phyloP scores from a whole-genome alignment of 2,329 filamentous ascomycete genomes.

The Lasiodiplodia sp. region DNA sequence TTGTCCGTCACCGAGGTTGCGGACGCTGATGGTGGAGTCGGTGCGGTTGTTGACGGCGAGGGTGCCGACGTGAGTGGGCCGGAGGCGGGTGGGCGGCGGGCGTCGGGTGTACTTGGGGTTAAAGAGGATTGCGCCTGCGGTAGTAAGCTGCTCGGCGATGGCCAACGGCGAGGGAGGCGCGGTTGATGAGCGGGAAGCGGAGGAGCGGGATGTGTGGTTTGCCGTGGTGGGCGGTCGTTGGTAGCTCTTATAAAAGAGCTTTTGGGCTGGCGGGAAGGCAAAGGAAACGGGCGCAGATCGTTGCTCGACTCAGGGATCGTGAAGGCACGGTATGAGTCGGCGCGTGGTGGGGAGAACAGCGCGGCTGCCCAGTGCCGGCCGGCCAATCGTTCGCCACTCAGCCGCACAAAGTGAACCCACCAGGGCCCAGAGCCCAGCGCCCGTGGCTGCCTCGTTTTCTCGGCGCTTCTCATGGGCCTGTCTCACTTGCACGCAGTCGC shows the following conservation, averaged over 20 bases:
- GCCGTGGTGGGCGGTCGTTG: slow-evolving; percentile 31
- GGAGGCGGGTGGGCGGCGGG: slow-evolving; percentile 54
- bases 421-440: neutral
- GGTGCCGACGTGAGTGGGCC: slow-evolving; percentile 58
- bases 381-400: slow-evolving; percentile 23
- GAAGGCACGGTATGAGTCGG: slow-evolving; percentile 21
- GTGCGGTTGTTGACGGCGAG: slow-evolving; percentile 55
- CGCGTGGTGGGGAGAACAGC: slow-evolving; percentile 29
- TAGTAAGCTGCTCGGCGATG: slow-evolving; percentile 56
- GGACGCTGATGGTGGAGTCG: slow-evolving; percentile 60
- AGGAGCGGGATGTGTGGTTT: slow-evolving; percentile 31
- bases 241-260: slow-evolving; percentile 25
- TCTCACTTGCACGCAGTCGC: neutral
- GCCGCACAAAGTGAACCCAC: slow-evolving; percentile 17
- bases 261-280: slow-evolving; percentile 12
- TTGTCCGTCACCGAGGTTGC: slow-evolving; percentile 54
- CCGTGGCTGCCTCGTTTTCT: slow-evolving; percentile 10
- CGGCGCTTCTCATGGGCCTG: slow-evolving; percentile 5
- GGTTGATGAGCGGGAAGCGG: slow-evolving; percentile 35
- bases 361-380: slow-evolving; percentile 19
- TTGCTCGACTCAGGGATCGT: slow-evolving; percentile 25
- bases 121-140: slow-evolving; percentile 59
- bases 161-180: slow-evolving; percentile 45
- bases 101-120: slow-evolving; percentile 56
- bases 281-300: slow-evolving; percentile 26